Base-by-base conservation (phyloP, 2,329 filamentous ascomycete genomes). In the Endothia cerciana region DNA sequence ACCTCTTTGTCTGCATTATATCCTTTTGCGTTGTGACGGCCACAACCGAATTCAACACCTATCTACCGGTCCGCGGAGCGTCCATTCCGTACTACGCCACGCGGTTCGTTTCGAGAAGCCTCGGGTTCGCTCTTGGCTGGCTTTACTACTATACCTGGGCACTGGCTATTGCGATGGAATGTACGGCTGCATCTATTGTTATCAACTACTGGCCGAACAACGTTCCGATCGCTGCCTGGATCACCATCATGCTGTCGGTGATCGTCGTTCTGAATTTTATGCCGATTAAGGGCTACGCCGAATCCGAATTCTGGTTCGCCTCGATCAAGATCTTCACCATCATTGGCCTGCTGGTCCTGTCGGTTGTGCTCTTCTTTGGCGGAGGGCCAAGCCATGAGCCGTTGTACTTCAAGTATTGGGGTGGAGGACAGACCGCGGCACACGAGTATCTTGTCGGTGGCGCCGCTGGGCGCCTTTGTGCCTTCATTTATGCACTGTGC, bases 241-340 rank as follows among this genome's bases (percentile, higher is more conserved):
- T 61, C 4, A 45, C 43, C 1, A 5, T 61, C 13, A 40, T 62
- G 55, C 4, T 40, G 28, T 25, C 53, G 10, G 45, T 61, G 11
- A 45, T 53, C 7, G 41, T 53, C 33, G 80, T 81, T 1, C 74
- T 90, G 72, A 93, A 94, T 77, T 87, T 91, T 74, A 75, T 93
- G 41, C 90, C 90, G 2, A 87, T 94, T 56, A 84, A 85, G 61
- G 87, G 87, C 70, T 94, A 92, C 70, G 91, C 91, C 49, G 90
- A 94, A 73, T 81, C 92, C 38, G 92, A 94, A 75, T 92, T 93
- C 77, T 93, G 89, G 85, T 88, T 94, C 71, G 88, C 90, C 5
- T 86, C 83, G 65, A 87, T 94, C 81, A 94, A 94, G 77, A 89
- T 94, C 64, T 71, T 93, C 60, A 91, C 90, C 36, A 86, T 93